Percentiles rank a stretch among this genome's conserved stretches.
phyloP scores from a whole-genome alignment of 192 early-diverging fungal species.

The Geranomyces michiganensis region DNA sequence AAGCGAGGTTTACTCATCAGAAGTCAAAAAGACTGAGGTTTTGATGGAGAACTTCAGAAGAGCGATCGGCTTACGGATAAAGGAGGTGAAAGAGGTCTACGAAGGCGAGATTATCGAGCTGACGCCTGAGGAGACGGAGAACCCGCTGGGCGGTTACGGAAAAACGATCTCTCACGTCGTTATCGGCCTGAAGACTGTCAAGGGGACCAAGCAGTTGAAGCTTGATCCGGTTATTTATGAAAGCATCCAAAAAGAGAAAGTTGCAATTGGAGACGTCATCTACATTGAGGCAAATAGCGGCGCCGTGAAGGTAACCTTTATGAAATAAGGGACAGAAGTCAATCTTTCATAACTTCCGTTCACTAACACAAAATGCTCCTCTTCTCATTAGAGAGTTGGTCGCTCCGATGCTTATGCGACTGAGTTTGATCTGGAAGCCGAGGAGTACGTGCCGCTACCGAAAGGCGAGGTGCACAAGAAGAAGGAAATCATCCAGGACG shows the following conservation, averaged over 20 bases:
- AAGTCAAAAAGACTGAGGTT: slow-evolving; percentile 99
- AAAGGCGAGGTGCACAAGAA: slow-evolving; percentile 99
- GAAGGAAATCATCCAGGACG: slow-evolving; percentile 98
- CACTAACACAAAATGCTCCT: not conserved
- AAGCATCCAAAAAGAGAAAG: slow-evolving; percentile 95
- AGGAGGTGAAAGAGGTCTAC: slow-evolving; percentile 99
- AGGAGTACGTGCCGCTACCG: slow-evolving; percentile 96
- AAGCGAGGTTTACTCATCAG: slow-evolving; percentile 95
- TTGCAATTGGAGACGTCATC: slow-evolving; percentile 94
- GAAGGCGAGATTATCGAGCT: slow-evolving; percentile 99
- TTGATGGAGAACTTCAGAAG: slow-evolving; percentile 99
- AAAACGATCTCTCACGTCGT: slow-evolving; percentile 96
- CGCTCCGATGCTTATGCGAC: slow-evolving; percentile 98
- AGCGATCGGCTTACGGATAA: slow-evolving; percentile 93
- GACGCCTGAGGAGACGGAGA: slow-evolving; percentile 96
- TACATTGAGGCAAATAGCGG: slow-evolving; percentile 98
- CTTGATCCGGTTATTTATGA: slow-evolving; percentile 98
- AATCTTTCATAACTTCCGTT: not conserved
- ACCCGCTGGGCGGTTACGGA: slow-evolving; percentile 96
- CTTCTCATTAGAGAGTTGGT: slow-evolving; percentile 74
- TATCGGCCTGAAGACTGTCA: slow-evolving; percentile 96
- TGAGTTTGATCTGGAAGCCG: slow-evolving; percentile 97
- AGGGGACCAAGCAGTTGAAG: slow-evolving; percentile 97
- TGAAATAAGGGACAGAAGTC: not conserved
- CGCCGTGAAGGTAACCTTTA: slow-evolving; percentile 82